Evolutionary conservation across 2,329 filamentous ascomycete species (phyloP), one percentile per base, ranked within the genome.

Genomic region (Colletotrichum orbiculare): DNA sequence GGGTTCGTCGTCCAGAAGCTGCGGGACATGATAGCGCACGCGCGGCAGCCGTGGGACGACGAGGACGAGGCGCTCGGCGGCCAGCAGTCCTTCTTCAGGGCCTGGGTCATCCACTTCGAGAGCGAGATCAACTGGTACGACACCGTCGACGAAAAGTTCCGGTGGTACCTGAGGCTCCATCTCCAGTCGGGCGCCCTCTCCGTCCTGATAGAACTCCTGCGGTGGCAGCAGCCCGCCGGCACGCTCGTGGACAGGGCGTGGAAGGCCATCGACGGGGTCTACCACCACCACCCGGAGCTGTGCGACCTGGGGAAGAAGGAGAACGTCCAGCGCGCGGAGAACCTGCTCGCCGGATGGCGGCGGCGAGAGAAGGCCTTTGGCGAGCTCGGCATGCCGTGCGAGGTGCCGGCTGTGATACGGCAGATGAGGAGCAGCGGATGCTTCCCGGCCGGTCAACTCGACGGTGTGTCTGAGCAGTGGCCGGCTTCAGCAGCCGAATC

Each of bases 111-210:
- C 39, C 76, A 80, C 34, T 77, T 81, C 10, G 83, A 86, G 68
- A 79, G 83, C 65, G 81, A 81, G 58, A 71, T 82, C 5, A 74
- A 75, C 9, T 75, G 82, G 15, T 84, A 85, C 68, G 72, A 78
- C 17, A 70, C 77, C 2, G 75, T 82, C 60, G 73, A 75, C 13
- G 75, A 79, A 1, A 82, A 82, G 3, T 88, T 87, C 71, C 69
- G 83, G 8, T 89, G 86, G 86, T 87, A 83, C 68, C 76, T 81
- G 69, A 80, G 81, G 58, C 75, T 78, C 12, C 82, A 87, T 69
- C 86, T 88, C 71, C 85, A 87, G 68, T 73, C 83, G 46, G 86
- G 87, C 56, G 75, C 87, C 15, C 84, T 88, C 64, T 76, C 82
- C 38, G 86, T 85, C 71, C 78, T 87, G 72, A 81, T 82, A 0